A percentile compares a stretch with the other conserved stretches of the same genome.
Evolutionary conservation across 768 basidiomycete species (phyloP).

Genomic region (Hebeloma cylindrosporum): DNA sequence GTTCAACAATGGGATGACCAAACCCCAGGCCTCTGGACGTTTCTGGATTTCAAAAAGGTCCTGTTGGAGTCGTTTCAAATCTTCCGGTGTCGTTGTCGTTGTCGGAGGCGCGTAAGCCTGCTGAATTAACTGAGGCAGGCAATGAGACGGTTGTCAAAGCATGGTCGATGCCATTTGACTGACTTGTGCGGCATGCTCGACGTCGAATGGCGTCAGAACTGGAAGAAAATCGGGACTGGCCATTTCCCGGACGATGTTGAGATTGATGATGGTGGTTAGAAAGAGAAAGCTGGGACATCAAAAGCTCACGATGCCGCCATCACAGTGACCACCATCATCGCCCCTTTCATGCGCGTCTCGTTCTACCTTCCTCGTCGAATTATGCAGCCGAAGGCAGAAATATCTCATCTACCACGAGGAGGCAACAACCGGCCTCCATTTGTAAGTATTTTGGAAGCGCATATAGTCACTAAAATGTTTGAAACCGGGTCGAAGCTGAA

Average conservation of each 20-base stretch:
- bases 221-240: slow-evolving; percentile 50
- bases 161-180: slow-evolving; percentile 30
- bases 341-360: no score
- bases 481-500: no score
- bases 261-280: slow-evolving; percentile 3
- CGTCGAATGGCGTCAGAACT: slow-evolving; percentile 47
- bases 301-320: no score
- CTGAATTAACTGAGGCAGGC: slow-evolving; percentile 56
- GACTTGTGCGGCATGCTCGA: slow-evolving; percentile 62
- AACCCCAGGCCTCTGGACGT: slow-evolving; percentile 77
- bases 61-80: slow-evolving; percentile 63
- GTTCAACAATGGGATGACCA: slow-evolving; percentile 74
- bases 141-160: slow-evolving; percentile 23
- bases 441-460: no score
- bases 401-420: no score
- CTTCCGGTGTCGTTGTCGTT: slow-evolving; percentile 49
- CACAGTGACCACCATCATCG: no score
- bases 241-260: slow-evolving; percentile 14
- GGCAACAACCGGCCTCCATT: no score
- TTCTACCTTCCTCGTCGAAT: no score
- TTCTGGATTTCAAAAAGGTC: slow-evolving; percentile 79
- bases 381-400: no score
- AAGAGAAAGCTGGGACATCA: no score
- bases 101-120: slow-evolving; percentile 60
- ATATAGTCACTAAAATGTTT: no score